These are phyloP conservation scores for Chenopodium album DNA, from an alignment of 148 eudicot genomes.

Conservation along the genomic window DNA sequence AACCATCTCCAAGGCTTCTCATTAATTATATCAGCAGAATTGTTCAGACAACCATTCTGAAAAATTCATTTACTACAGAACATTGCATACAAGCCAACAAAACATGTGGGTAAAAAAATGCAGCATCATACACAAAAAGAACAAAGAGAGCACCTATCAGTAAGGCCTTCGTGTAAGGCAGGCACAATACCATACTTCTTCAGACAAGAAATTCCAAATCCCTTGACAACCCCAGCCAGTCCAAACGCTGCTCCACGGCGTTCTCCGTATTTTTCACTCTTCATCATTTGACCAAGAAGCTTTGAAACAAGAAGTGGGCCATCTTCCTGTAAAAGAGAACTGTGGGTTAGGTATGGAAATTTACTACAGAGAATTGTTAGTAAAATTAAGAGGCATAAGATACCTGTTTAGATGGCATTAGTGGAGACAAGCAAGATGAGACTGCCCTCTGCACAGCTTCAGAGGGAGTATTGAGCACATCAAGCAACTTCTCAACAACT, in stretches of 20 bases:
- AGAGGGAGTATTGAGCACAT: slow-evolving; percentile 93
- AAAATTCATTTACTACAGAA: neutral
- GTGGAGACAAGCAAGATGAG: slow-evolving; percentile 83
- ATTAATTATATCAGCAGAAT: neutral
- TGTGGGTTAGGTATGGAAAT: neutral
- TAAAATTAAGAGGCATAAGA: neutral
- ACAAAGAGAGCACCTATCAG: slow-evolving; percentile 58
- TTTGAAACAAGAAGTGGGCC: slow-evolving; percentile 74
- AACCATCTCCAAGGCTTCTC: neutral
- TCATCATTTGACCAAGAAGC: slow-evolving; percentile 85
- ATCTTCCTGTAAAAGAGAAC: slow-evolving; percentile 58
- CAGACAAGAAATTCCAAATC: slow-evolving; percentile 72
- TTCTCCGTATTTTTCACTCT: slow-evolving; percentile 95
- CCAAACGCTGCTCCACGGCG: slow-evolving; percentile 99
- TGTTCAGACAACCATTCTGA: neutral
- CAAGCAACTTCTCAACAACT: slow-evolving; percentile 89
- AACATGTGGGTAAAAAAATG: neutral
- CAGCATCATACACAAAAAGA: neutral
- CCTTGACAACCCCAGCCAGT: slow-evolving; percentile 86
- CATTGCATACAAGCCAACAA: neutral
- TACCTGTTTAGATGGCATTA: slow-evolving; percentile 91
- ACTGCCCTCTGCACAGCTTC: slow-evolving; percentile 99
- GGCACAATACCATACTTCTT: slow-evolving; percentile 77
- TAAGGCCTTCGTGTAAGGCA: slow-evolving; percentile 63
- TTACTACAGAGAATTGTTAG: too few relatives aligned